These are phyloP conservation scores for Phytophthora constricta DNA, from an alignment of 352 stramenopile species.

Conservation along the genomic window DNA sequence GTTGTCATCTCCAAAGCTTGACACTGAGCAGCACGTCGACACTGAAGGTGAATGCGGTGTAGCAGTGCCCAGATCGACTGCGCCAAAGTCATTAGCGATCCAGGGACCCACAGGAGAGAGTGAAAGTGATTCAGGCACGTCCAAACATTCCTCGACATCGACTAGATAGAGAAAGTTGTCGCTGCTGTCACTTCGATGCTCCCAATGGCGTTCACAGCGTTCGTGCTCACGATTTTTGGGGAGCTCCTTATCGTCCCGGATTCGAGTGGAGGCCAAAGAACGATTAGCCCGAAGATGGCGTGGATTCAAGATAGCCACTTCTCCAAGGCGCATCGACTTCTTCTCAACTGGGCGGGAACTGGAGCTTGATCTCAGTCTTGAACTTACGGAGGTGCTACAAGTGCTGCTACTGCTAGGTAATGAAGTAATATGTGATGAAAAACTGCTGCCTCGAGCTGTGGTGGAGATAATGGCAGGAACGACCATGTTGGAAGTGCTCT, in stretches of 20 bases:
- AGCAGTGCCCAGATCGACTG: neutral
- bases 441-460: neutral
- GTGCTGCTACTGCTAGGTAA: neutral
- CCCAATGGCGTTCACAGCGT: neutral
- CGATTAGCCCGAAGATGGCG: conserved; percentile 9
- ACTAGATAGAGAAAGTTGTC: conserved; percentile 37
- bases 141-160: conserved; percentile 21
- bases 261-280: conserved; percentile 1
- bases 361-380: conserved; percentile 18
- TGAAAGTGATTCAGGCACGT: conserved; percentile 20
- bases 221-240: conserved; percentile 1
- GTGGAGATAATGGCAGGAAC: conserved; percentile 33
- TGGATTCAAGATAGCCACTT: conserved; percentile 25
- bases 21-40: conserved; percentile 31
- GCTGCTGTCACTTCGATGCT: conserved; percentile 10
- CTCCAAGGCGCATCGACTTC: neutral
- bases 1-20: conserved; percentile 31
- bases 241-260: neutral
- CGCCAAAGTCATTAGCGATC: conserved; percentile 32
- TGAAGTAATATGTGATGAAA: neutral
- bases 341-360: conserved; percentile 1
- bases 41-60: conserved; percentile 28
- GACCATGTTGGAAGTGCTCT: conserved; percentile 30
- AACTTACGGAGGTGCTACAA: conserved; percentile 3
- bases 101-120: conserved; percentile 63